Conservation (phyloP, 371 early-diverging fungal species). For the Mucor lusitanicus region DNA sequence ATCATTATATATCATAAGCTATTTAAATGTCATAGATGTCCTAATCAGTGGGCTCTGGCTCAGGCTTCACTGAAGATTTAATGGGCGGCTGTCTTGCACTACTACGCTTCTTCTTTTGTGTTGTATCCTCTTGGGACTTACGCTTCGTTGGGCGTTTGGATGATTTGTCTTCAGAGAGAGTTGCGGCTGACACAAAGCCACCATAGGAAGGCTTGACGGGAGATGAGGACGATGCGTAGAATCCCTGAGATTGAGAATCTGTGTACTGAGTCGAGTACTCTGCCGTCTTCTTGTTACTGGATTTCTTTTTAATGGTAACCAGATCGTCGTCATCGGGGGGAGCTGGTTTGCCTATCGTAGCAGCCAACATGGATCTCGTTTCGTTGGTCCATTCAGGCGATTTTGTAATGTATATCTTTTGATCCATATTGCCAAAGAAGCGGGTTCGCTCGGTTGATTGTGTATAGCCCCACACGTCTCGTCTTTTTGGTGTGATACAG, state of each 20-base stretch:
- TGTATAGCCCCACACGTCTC: constrained; percentile 4
- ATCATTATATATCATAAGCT: no score
- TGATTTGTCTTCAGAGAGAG: not conserved
- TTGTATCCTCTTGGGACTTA: not conserved
- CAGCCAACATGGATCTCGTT: constrained; percentile 8
- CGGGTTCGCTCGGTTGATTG: not conserved
- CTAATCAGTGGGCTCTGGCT: not conserved
- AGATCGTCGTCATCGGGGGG: constrained; percentile 9
- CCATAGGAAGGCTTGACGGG: not conserved
- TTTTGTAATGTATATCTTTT: not conserved
- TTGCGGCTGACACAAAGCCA: not conserved
- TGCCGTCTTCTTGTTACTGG: not conserved
- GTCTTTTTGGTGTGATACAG: constrained; percentile 3
- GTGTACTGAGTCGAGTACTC: not conserved
- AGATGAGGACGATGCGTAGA: not conserved
- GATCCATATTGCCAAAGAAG: constrained; percentile 3
- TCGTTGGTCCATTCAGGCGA: constrained; percentile 8
- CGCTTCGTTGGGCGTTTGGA: not conserved
- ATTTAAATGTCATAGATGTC: no score
- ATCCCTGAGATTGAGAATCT: not conserved
- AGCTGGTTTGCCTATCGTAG: not conserved
- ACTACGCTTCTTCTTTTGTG: not conserved
- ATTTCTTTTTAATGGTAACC: not conserved
- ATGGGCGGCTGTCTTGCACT: not conserved
- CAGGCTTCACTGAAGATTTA: not conserved